These are phyloP conservation scores for Bretschneidera sinensis DNA, from an alignment of 345 rosid species.

Conservation along the genomic window DNA sequence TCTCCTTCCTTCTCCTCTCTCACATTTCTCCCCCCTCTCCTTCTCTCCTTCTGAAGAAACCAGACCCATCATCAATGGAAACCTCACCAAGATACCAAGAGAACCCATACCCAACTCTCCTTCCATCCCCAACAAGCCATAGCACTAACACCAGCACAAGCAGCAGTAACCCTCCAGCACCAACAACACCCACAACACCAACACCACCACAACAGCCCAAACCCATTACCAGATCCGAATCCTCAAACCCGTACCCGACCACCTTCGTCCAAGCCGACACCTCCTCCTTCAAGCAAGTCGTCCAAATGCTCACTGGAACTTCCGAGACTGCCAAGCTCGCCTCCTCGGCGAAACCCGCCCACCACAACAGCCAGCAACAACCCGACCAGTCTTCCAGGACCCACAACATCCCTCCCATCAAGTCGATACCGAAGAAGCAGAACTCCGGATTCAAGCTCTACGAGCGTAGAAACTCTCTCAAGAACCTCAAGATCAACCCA, in stretches of 20 bases:
- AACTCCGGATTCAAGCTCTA: conserved; percentile 84
- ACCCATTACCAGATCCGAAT: conserved; percentile 75
- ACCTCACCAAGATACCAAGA: conserved; percentile 44
- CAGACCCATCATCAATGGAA: conserved; percentile 53
- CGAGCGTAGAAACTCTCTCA: conserved; percentile 87
- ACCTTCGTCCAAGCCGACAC: conserved; percentile 97
- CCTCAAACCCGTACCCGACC: conserved; percentile 81
- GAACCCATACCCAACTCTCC: conserved; percentile 24
- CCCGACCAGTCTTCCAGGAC: conserved; percentile 42
- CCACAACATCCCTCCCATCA: conserved; percentile 89
- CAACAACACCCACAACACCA: conserved; percentile 28
- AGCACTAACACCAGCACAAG: conserved; percentile 26
- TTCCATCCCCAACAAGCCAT: conserved; percentile 51
- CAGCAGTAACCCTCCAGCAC: conserved; percentile 21
- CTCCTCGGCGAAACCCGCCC: conserved; percentile 27
- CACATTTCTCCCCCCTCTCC: not conserved
- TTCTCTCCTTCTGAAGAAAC: no score
- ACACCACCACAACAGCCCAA: conserved; percentile 35
- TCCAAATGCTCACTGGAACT: conserved; percentile 97
- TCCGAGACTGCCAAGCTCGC: conserved; percentile 40
- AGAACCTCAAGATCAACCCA: conserved; percentile 83
- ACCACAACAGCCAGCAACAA: conserved; percentile 27
- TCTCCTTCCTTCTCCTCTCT: no score
- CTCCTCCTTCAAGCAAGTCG: conserved; percentile 93
- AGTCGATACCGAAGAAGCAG: conserved; percentile 69